Conservation (phyloP, 2,329 filamentous ascomycete genomes). For the Harringtonia aguacate region DNA sequence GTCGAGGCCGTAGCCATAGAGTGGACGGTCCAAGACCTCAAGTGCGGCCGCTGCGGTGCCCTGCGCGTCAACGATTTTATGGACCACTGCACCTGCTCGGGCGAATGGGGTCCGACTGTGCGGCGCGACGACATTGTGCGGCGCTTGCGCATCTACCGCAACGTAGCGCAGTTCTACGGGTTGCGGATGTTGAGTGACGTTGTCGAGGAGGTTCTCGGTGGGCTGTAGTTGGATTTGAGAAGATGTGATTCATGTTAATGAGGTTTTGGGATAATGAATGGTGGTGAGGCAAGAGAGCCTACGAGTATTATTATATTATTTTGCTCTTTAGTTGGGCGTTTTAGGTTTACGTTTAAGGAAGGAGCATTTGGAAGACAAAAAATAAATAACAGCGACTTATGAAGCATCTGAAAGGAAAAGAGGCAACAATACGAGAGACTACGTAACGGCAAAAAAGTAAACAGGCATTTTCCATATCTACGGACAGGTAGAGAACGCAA, state of each 20-base stretch:
- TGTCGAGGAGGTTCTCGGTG: constrained; percentile 49
- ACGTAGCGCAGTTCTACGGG: constrained; percentile 68
- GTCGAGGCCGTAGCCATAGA: constrained; percentile 65
- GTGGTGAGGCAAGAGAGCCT: too few relatives aligned
- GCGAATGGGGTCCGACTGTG: constrained; percentile 68
- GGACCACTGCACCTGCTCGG: constrained; percentile 92
- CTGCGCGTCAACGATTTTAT: constrained; percentile 84
- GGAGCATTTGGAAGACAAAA: too few relatives aligned
- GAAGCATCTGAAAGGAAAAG: too few relatives aligned
- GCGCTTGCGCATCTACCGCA: constrained; percentile 57
- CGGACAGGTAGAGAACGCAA: neutral
- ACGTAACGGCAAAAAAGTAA: too few relatives aligned
- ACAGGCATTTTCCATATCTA: too few relatives aligned
- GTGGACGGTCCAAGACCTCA: constrained; percentile 85
- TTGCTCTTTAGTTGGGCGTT: too few relatives aligned
- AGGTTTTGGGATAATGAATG: too few relatives aligned
- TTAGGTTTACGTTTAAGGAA: too few relatives aligned
- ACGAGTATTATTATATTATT: too few relatives aligned
- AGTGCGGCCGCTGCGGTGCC: constrained; percentile 62
- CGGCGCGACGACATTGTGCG: constrained; percentile 54
- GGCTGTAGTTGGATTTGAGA: constrained; percentile 21
- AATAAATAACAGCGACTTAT: too few relatives aligned
- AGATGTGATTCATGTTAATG: neutral
- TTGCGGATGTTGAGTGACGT: constrained; percentile 72
- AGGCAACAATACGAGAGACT: too few relatives aligned